Conservation (phyloP, 495 filamentous ascomycete genomes). For the Astrothelium subdiscretum region DNA sequence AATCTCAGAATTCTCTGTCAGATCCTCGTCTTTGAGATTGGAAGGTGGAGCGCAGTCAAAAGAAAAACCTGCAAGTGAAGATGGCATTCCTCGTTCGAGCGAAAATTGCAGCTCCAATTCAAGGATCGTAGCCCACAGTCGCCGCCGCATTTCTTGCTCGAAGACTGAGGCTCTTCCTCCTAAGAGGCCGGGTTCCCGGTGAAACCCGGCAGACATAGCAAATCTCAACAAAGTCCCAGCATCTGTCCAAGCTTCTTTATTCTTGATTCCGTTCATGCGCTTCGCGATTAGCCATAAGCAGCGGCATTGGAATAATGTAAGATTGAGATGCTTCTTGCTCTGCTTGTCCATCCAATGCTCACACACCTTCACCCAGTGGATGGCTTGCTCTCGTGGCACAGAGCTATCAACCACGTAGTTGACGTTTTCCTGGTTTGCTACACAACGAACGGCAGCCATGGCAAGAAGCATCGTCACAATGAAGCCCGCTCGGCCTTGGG, state of each 20-base stretch:
- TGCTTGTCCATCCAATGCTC: constrained; percentile 15
- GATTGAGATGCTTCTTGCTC: constrained; percentile 19
- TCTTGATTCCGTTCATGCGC: constrained; percentile 9
- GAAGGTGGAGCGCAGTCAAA: constrained; percentile 12
- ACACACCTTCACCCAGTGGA: constrained; percentile 10
- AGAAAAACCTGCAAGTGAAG: constrained; percentile 8
- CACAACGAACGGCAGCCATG: constrained; percentile 10
- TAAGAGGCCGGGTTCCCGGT: constrained; percentile 15
- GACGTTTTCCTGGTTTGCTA: constrained; percentile 4
- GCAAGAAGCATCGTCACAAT: constrained; percentile 13
- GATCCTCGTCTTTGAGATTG: constrained; percentile 15
- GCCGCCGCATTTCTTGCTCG: constrained; percentile 18
- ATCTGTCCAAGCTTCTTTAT: constrained; percentile 16
- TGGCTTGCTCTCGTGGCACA: constrained; percentile 8
- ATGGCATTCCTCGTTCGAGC: constrained; percentile 17
- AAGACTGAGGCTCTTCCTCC: constrained; percentile 13
- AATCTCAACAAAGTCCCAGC: constrained; percentile 15
- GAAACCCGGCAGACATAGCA: constrained; percentile 19
- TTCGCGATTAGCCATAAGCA: constrained; percentile 9
- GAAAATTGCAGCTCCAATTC: constrained; percentile 18
- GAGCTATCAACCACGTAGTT: constrained; percentile 14
- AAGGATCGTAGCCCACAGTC: constrained; percentile 14
- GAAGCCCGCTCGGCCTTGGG: neutral
- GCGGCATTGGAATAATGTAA: constrained; percentile 15
- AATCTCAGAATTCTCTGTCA: constrained; percentile 6